Percentiles rank a stretch among this genome's conserved stretches.
Conservation (phyloP, 2,329 filamentous ascomycete genomes). For the Aspergillus sergii region DNA sequence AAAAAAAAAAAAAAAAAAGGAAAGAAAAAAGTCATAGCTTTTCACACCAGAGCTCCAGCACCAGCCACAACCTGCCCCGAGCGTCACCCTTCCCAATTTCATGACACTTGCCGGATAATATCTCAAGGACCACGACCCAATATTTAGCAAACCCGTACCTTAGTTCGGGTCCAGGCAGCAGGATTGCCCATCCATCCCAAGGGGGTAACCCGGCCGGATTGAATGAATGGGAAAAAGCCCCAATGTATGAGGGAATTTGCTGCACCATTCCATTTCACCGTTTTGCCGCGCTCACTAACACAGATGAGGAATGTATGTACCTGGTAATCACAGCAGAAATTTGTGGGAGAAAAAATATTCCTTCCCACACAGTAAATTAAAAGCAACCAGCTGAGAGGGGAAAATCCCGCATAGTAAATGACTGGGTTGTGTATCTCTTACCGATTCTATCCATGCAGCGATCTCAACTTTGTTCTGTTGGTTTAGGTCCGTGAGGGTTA, state of each 20-base stretch:
- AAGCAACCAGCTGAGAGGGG: not conserved
- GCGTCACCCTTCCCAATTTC: not conserved
- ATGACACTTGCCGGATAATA: not conserved
- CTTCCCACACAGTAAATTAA: not conserved
- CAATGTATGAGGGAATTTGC: conserved; percentile 28
- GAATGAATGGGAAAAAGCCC: not conserved
- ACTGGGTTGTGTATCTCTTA: not conserved
- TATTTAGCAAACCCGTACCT: not conserved
- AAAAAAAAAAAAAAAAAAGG: not conserved
- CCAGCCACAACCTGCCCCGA: not conserved
- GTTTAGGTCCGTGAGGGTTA: too few species aligned
- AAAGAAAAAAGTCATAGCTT: not conserved
- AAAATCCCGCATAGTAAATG: conserved; percentile 5
- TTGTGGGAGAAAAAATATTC: not conserved
- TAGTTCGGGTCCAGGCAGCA: conserved; percentile 3
- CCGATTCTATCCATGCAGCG: conserved; percentile 17
- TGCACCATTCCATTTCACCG: conserved; percentile 10
- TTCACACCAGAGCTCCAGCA: not conserved
- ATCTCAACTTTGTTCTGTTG: conserved; percentile 9
- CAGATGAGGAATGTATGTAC: conserved; percentile 20
- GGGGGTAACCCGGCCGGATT: conserved; percentile 1
- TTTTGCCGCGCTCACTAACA: conserved; percentile 17
- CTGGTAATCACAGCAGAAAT: not conserved
- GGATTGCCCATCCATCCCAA: conserved; percentile 1
- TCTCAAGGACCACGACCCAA: not conserved